Conservation (phyloP, 345 rosid genomes). For the Excoecaria cochinchinensis region DNA sequence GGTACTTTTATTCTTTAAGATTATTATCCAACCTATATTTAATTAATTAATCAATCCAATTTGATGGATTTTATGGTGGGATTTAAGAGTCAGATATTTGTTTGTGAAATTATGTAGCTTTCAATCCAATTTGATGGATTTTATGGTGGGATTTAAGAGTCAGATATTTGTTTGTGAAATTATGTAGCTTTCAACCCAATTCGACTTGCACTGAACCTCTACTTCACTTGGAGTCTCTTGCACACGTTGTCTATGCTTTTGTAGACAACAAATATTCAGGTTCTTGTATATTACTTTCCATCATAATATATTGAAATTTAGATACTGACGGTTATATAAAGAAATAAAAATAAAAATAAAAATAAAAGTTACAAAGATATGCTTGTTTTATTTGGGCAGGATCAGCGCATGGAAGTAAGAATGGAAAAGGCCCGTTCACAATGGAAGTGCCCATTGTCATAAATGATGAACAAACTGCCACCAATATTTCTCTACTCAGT, state of each 20-base stretch:
- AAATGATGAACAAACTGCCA: not conserved
- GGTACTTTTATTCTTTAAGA: not conserved
- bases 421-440: slow-evolving; percentile 9
- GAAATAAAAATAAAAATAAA: too few relatives aligned
- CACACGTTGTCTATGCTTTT: slow-evolving; percentile 26
- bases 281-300: not conserved
- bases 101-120: slow-evolving; percentile 34
- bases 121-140: slow-evolving; percentile 34
- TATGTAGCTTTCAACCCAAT: slow-evolving; percentile 47
- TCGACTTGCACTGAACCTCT: slow-evolving; percentile 40
- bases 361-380: too few relatives aligned
- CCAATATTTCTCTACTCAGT: slow-evolving; percentile 27
- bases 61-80: too few relatives aligned
- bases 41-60: not conserved
- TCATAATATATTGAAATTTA: not conserved
- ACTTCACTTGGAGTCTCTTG: slow-evolving; percentile 24
- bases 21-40: not conserved
- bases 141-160: too few relatives aligned
- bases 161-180: not conserved
- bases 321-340: too few relatives aligned
- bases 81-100: not conserved
- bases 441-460: slow-evolving; percentile 19
- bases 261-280: slow-evolving; percentile 25
- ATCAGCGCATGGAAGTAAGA: slow-evolving; percentile 23
- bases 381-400: slow-evolving; percentile 7